These are phyloP conservation scores for thale cress (Arabidopsis thaliana) DNA, from an alignment of 345 rosid species.

Conservation along the genomic window TAIR10.1 NC_003070.9:26949501-26950000, in stretches of 20 bases:
- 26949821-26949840: slow-evolving; percentile 79
- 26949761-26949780: slow-evolving; percentile 65
- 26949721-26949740: slow-evolving; percentile 67
- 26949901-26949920: slow-evolving; percentile 80
- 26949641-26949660: neutral
- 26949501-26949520: slow-evolving; percentile 97
- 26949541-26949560: slow-evolving; percentile 91
- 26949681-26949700: slow-evolving; percentile 52
- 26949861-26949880: slow-evolving; percentile 75
- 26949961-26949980: neutral
- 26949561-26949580: slow-evolving; percentile 90
- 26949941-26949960: slow-evolving; percentile 54
- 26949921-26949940: slow-evolving; percentile 87
- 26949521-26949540: slow-evolving; percentile 69
- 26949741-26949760: slow-evolving; percentile 67
- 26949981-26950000: neutral
- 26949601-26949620: slow-evolving; percentile 76
- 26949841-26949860: slow-evolving; percentile 75
- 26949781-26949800: slow-evolving; percentile 72
- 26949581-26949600: slow-evolving; percentile 94
- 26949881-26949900: slow-evolving; percentile 98
- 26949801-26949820: slow-evolving; percentile 78
- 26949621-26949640: neutral
- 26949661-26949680: neutral
- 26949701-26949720: slow-evolving; percentile 53